Evolutionary conservation across 148 eudicot species (phyloP), one percentile per base, ranked within the genome.

Genomic region (Heliamphora exappendiculata): DNA sequence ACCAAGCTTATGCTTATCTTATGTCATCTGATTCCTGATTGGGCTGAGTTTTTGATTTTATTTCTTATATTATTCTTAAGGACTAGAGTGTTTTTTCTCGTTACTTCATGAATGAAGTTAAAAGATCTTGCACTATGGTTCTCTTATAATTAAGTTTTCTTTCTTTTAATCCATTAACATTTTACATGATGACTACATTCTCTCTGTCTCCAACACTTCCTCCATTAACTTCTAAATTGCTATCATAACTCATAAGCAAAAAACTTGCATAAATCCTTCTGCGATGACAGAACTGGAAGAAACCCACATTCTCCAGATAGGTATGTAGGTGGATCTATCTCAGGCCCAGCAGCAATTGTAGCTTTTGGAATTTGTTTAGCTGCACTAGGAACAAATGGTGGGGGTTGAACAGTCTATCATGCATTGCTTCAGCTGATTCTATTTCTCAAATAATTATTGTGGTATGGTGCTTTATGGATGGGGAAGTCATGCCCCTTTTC

Each of bases 301-400:
- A 96, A 96, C 80, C 99, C 99, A 74, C 98, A 96, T 85, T 94
- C 81, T 83, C 96, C 84, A 73, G 86, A 88, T 77, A 82, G 98
- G 80, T 96, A 96, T 73, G 91, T 98, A 29, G 99, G 99, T 75
- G 99, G 99, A 79, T 96, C 99, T 80, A 93, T 98, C 70, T 96
- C 99, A 39, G 99, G 99, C 42, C 94, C 99, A 20, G 99, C 99
- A 72, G 98, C 99, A 72, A 81, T 96, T 82, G 94, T 96, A 79
- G 96, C 98, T 80, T 83, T 94, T 76, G 99, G 99, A 81, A 81
- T 96, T 63, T 93, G 98, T 79, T 87, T 97, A 64, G 99, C 97
- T 86, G 92, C 99, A 64, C 77, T 96, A 31, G 99, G 99, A 76
- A 93, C 98, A 75, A 98, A 96, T 82, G 99, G 99, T 39, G 99